Base-by-base conservation (phyloP, 116 monocot species). In the Dioscorea cayenensis region DNA sequence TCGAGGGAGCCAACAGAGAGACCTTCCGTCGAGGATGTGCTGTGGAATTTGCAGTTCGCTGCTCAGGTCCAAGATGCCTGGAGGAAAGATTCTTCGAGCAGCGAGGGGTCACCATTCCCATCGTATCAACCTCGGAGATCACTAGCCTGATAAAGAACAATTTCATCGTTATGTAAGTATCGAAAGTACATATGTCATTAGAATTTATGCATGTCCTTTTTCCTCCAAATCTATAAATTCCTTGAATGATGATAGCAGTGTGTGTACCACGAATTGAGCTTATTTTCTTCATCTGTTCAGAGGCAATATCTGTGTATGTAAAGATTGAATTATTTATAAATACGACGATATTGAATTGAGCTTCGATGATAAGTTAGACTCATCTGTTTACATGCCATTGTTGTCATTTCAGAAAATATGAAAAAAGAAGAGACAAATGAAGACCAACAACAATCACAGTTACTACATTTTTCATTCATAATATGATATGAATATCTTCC, bases 31-130 rank as follows among this genome's bases (percentile, higher is more conserved):
- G 94, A 99, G 77, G 99, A 99, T 68, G 90, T 99, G 27, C 94
- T 99, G 10, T 99, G 99, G 99, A 99, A 99, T 81, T 67, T 99
- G 78, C 99, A 99, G 64, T 99, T 93, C 82, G 93, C 99, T 37
- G 84, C 88, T 51, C 99, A 99, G 38, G 90, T 94, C 49, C 94
- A 99, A 75, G 87, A 94, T 58, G 81, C 79, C 66, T 99, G 88
- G 89, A 82, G 92, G 58, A 85, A 84, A 66, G 90, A 90, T 72
- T 84, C 86, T 28, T 72, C 68, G 28, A 94, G 99, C 77, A 87
- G 91, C n/a, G 85, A 85, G 32, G 86, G 79, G 14, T 89, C 91
- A 6, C 78, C 84, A 19, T 23, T 76, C 3, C 84, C 86, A 7
- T 70, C 84, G 18, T 77, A 43, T 38, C 70, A 72, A 25, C 35